Base-by-base conservation (phyloP, 768 basidiomycete genomes). In the Rhodotorula diobovata region DNA sequence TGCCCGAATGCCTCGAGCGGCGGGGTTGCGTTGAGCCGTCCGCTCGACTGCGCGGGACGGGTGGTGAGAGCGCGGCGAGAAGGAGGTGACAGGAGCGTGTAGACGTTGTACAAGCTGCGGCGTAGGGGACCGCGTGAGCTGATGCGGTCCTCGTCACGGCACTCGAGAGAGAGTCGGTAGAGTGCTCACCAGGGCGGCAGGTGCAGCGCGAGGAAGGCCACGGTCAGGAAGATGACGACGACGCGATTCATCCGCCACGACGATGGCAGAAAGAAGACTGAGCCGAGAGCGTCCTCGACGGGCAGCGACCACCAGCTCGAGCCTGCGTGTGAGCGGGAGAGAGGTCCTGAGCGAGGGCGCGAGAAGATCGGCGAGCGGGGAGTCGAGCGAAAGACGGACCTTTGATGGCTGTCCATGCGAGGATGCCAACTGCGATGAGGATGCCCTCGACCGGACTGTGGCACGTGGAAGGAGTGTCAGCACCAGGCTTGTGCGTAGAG, bases 361-460 rank as follows among this genome's bases (percentile, higher is more conserved):
- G 93, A 10, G 79, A 68, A 43, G 81, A 66, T 48, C 4, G 23
- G 4, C 25, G 11, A 9, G 48, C 48, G 23, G 25, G 48, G 48
- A 50, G 48, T n/a, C n/a, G n/a, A 7, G 2, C 4, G 25, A 23
- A 9, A 28, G 48, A 12, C 55, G 3, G 43, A 16, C 91, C 91
- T 89, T 68, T 28, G 61, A 90, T 79, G 0, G 91, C 94, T 21
- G 89, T 89, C 63, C 95, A 82, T 39, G 87, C 74, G 81, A 88
- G 96, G 66, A 97, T 87, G 15, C 76, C 79, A 35, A 88, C 83
- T 64, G 97, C 88, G 80, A 97, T 85, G 45, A 99, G 82, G 74
- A 98, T 95, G 12, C 96, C 96, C 80, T 98, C 96, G 5, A 97
- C 90, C 0, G 96, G 95, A 1, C 95, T 94, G 28, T 91, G 46